phyloP scores from a whole-genome alignment of 169 alveolate genomes.

The Cryptosporidium bovis region DNA sequence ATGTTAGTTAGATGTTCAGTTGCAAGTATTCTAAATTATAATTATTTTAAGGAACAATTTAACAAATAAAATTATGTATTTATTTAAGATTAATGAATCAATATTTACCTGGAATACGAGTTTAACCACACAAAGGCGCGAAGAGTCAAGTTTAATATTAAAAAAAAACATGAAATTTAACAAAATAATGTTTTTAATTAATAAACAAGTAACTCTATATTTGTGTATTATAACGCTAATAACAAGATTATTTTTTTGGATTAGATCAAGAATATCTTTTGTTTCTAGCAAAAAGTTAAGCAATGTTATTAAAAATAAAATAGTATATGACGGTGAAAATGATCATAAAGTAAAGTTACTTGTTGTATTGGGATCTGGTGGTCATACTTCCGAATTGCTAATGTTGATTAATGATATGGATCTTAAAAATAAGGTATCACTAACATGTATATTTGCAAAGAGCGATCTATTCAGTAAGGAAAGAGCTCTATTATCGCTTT shows the following conservation, averaged over 20 bases:
- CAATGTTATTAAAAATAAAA: background rate
- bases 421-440: constrained; percentile 76
- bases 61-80: no score
- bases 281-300: background rate
- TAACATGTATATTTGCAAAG: constrained; percentile 47
- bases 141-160: background rate
- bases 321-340: background rate
- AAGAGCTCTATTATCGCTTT: constrained; percentile 22
- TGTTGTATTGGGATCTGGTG: constrained; percentile 88
- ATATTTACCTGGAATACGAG: no score
- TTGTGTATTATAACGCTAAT: background rate
- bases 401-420: constrained; percentile 77
- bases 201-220: background rate
- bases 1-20: no score
- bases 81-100: no score
- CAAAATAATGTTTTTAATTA: background rate
- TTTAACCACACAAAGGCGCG: constrained; percentile 9
- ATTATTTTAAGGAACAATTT: no score
- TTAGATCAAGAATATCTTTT: background rate
- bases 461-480: constrained; percentile 54
- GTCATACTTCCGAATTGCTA: constrained; percentile 88
- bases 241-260: background rate
- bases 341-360: constrained; percentile 68
- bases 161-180: background rate
- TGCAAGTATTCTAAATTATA: no score